A percentile compares a stretch with the other conserved stretches of the same genome.
Conservation (phyloP, 2,329 filamentous ascomycete species). For the Teratosphaeria destructans region DNA sequence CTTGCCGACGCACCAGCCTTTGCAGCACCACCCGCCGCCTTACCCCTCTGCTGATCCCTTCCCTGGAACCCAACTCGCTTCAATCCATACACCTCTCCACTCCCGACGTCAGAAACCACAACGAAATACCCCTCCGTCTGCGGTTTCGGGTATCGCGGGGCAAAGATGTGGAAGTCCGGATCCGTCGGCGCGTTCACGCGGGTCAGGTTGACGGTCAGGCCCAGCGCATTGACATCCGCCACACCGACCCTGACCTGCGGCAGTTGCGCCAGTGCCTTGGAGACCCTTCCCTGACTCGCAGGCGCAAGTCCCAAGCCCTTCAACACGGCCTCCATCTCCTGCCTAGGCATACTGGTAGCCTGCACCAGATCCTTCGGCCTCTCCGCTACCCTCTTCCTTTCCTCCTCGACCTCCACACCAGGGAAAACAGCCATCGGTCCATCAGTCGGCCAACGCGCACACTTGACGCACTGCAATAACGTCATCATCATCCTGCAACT, state of each 20-base stretch:
- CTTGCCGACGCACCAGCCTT: constrained; percentile 35
- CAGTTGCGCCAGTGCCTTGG: constrained; percentile 53
- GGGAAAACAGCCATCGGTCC: constrained; percentile 70
- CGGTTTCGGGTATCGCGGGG: constrained; percentile 83
- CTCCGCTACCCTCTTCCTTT: constrained; percentile 32
- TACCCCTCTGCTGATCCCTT: constrained; percentile 16
- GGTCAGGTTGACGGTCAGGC: constrained; percentile 52
- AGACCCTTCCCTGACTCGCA: constrained; percentile 38
- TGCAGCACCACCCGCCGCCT: constrained; percentile 13
- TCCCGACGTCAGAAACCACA: constrained; percentile 55
- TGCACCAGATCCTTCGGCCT: constrained; percentile 29
- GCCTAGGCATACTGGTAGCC: constrained; percentile 25
- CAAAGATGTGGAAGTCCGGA: constrained; percentile 53
- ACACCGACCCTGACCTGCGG: constrained; percentile 59
- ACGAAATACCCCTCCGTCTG: constrained; percentile 93
- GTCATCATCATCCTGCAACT: constrained; percentile 73
- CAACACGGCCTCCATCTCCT: constrained; percentile 28
- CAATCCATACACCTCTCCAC: constrained; percentile 71
- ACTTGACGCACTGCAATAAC: constrained; percentile 85
- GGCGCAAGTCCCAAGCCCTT: constrained; percentile 43
- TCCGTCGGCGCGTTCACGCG: constrained; percentile 49
- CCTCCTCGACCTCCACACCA: constrained; percentile 45
- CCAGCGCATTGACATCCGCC: constrained; percentile 49
- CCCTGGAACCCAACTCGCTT: constrained; percentile 54
- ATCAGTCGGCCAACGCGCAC: constrained; percentile 80